Conservation (phyloP, 2,329 filamentous ascomycete species). For the Fusarium sp. region DNA sequence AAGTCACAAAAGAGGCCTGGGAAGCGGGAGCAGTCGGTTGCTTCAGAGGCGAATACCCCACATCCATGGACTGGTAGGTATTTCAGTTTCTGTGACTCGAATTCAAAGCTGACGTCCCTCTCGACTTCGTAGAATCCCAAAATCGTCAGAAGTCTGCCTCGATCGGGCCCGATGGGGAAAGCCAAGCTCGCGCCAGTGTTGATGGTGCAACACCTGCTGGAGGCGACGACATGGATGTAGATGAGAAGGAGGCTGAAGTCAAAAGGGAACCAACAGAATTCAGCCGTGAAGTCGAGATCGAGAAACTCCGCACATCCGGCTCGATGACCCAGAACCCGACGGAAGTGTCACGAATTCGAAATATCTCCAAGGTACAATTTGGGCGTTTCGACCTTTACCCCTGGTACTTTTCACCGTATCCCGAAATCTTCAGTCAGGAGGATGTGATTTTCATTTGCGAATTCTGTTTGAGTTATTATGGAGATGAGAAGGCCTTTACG, state of each 20-base stretch:
- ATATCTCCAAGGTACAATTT: conserved; percentile 94
- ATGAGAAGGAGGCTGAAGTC: conserved; percentile 58
- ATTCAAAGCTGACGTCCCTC: not conserved
- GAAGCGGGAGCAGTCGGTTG: conserved; percentile 65
- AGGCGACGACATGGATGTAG: conserved; percentile 63
- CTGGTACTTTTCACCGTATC: conserved; percentile 99
- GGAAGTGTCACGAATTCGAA: conserved; percentile 94
- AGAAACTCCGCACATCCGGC: conserved; percentile 91
- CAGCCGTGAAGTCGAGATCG: conserved; percentile 90
- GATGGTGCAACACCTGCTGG: conserved; percentile 57
- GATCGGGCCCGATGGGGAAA: conserved; percentile 54
- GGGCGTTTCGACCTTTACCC: conserved; percentile 91
- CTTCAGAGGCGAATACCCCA: conserved; percentile 63
- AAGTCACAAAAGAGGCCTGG: conserved; percentile 64
- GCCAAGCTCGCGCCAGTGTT: conserved; percentile 54
- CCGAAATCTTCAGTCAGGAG: conserved; percentile 84
- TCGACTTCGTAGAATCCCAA: conserved; percentile 61
- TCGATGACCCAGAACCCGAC: conserved; percentile 99
- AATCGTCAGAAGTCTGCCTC: conserved; percentile 55
- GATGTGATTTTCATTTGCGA: conserved; percentile 97
- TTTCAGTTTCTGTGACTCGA: not conserved
- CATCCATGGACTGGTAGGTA: conserved; percentile 59
- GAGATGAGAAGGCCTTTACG: conserved; percentile 80
- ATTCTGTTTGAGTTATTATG: conserved; percentile 93
- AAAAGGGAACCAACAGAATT: conserved; percentile 66